Evolutionary conservation across 2,329 filamentous ascomycete genomes (phyloP), one percentile per base, ranked within the genome.

Genomic region (Penicillium occitanis): DNA sequence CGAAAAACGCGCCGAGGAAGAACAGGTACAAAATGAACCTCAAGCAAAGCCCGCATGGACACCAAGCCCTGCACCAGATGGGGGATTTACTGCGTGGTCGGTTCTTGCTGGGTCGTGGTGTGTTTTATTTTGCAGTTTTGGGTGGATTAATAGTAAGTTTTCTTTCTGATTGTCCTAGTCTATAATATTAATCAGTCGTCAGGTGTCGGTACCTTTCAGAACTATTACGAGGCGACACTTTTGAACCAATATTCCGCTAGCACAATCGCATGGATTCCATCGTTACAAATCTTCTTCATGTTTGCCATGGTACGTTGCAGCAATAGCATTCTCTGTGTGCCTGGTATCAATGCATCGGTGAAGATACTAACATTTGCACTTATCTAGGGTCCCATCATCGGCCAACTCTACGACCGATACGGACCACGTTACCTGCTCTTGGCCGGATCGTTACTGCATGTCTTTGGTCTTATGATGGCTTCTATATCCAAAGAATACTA

Each of bases 391-490:
- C 62, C 62, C 11, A 33, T 64, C 37, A 3, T 86, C 14, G 89
- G 89, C 2, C 85, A 85, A 63, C 57, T 88, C 0, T 89, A 83
- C 69, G 89, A 91, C 71, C 84, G 80, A 62, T 85, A 86, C 67
- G 88, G 89, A 0, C 87, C 88, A 0, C 81, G 83, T 33, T 82
- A 78, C 57, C 76, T 90, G 0, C 72, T 86, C 0, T 50, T 85
- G 0, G 71, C 77, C 35, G 85, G 85, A 22, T 81, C 81, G 2
- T 77, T 86, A 63, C 71, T 87, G 64, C 84, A 87, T 67, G 82
- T 87, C 63, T 85, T 87, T 64, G 84, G 85, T 3, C 75, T 87
- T 28, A 87, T 87, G 84, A 87, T 87, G 85, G 77, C 83, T 2
- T 84, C 81, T 22, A 75, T 87, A 5, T 83, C 82, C 19, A 80